Percentiles rank a stretch among this genome's conserved stretches.
Conservation (phyloP, 495 filamentous ascomycete genomes). For the Viridothelium virens region DNA sequence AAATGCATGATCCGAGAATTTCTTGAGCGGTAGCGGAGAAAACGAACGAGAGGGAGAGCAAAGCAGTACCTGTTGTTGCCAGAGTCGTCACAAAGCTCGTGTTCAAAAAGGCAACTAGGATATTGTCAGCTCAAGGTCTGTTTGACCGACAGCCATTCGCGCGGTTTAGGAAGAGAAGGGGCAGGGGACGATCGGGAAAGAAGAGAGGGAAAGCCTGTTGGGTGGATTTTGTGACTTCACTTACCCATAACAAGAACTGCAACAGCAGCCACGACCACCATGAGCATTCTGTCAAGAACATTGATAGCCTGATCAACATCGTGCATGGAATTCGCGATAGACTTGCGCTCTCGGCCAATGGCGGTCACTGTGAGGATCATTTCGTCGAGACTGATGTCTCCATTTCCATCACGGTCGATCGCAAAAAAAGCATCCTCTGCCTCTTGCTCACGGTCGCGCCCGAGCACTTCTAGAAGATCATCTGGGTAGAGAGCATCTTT, state of each 20-base stretch:
- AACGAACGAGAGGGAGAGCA: slow-evolving; percentile 89
- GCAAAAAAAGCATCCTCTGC: slow-evolving; percentile 75
- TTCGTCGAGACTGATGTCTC: slow-evolving; percentile 89
- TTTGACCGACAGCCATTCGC: no score
- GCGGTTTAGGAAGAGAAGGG: no score
- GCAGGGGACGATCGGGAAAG: no score
- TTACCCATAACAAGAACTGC: slow-evolving; percentile 77
- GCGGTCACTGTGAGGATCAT: slow-evolving; percentile 85
- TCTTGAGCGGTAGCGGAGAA: slow-evolving; percentile 89
- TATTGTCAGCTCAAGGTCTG: no score
- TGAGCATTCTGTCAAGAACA: slow-evolving; percentile 77
- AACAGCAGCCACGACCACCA: slow-evolving; percentile 69
- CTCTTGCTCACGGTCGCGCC: slow-evolving; percentile 56
- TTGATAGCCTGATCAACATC: slow-evolving; percentile 92
- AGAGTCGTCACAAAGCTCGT: slow-evolving; percentile 77
- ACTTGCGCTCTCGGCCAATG: slow-evolving; percentile 71
- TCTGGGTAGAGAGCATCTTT: slow-evolving; percentile 68
- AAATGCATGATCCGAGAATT: slow-evolving; percentile 91
- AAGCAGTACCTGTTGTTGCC: slow-evolving; percentile 86
- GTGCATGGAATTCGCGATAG: slow-evolving; percentile 85
- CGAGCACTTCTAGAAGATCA: slow-evolving; percentile 83
- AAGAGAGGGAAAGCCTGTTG: slow-evolving; percentile 52
- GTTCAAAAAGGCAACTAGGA: slow-evolving; percentile 71
- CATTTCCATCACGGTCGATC: slow-evolving; percentile 82
- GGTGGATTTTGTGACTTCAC: slow-evolving; percentile 22